Percentiles rank a stretch among this genome's conserved stretches.
These are phyloP conservation scores for Moringa oleifera DNA, from an alignment of 345 rosid species.

Conservation along the genomic window DNA sequence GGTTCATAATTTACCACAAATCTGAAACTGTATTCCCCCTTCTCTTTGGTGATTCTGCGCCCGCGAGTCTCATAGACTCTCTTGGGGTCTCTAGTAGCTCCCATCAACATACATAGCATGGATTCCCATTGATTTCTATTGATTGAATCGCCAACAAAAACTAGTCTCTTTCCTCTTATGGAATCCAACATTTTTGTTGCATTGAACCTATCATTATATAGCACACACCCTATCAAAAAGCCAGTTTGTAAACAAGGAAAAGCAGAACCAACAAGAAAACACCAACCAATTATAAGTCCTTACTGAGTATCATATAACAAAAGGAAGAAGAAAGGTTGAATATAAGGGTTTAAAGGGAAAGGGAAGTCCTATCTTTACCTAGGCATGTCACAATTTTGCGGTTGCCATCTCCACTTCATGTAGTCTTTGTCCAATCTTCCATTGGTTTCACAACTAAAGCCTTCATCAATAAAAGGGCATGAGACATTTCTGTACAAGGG, in stretches of 20 bases:
- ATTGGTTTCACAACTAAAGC: constrained; percentile 72
- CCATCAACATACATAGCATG: constrained; percentile 76
- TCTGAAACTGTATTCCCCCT: constrained; percentile 80
- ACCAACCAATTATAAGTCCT: too few species aligned
- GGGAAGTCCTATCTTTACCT: constrained; percentile 34
- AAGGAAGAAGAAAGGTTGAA: too few species aligned
- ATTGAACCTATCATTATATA: constrained; percentile 54
- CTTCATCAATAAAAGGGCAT: constrained; percentile 94
- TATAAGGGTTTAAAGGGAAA: too few species aligned
- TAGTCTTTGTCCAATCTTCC: constrained; percentile 65
- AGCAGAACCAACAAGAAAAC: too few species aligned
- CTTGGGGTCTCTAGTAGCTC: constrained; percentile 67
- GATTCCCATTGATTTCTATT: constrained; percentile 99
- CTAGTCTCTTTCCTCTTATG: constrained; percentile 83
- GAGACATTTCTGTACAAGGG: constrained; percentile 68
- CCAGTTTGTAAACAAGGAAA: constrained; percentile 2
- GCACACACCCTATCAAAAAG: neutral
- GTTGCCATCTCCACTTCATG: constrained; percentile 89
- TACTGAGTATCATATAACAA: too few species aligned
- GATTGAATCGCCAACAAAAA: constrained; percentile 94
- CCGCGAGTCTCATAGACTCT: constrained; percentile 80
- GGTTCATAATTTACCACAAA: constrained; percentile 52
- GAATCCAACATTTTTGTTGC: constrained; percentile 68
- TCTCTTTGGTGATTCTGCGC: constrained; percentile 77
- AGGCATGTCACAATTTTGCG: constrained; percentile 64